Percentiles rank a stretch among this genome's conserved stretches.
Evolutionary conservation across 2,329 filamentous ascomycete species (phyloP).

Genomic region (Ophiostoma tasmaniense): DNA sequence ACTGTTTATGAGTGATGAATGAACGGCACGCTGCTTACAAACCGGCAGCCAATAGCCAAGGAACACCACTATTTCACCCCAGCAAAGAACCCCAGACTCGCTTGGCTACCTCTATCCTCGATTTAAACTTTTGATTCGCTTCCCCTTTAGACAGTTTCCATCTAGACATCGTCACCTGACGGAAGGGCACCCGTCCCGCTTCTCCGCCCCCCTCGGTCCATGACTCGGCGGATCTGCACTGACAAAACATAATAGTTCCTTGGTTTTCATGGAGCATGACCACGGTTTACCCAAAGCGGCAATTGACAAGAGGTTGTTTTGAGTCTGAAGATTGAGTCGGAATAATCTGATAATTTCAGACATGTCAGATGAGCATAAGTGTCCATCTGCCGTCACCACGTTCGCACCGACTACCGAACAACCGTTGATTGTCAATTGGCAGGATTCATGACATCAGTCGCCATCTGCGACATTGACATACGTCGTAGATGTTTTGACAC

Average conservation of each 20-base stretch:
- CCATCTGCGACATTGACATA: background rate
- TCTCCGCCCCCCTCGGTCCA: conserved; percentile 5
- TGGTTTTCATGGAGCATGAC: conserved; percentile 4
- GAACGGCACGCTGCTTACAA: background rate
- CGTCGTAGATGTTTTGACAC: background rate
- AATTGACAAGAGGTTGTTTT: background rate
- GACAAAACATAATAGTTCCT: background rate
- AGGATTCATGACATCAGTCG: background rate
- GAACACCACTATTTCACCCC: background rate
- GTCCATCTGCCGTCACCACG: background rate
- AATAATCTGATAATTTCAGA: background rate
- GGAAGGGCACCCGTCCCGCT: background rate
- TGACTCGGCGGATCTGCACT: conserved; percentile 7
- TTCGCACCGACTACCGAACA: background rate
- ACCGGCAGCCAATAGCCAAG: background rate
- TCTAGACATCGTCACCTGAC: background rate
- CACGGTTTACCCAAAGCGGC: background rate
- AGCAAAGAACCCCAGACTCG: background rate
- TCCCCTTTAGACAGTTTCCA: background rate
- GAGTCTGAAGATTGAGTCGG: too few relatives aligned
- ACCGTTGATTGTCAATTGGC: background rate
- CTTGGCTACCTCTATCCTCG: background rate
- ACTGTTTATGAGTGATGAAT: background rate
- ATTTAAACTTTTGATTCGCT: background rate
- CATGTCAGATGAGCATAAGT: background rate